Conservation (phyloP, 768 basidiomycete species). For the Glaciozyma martinii region DNA sequence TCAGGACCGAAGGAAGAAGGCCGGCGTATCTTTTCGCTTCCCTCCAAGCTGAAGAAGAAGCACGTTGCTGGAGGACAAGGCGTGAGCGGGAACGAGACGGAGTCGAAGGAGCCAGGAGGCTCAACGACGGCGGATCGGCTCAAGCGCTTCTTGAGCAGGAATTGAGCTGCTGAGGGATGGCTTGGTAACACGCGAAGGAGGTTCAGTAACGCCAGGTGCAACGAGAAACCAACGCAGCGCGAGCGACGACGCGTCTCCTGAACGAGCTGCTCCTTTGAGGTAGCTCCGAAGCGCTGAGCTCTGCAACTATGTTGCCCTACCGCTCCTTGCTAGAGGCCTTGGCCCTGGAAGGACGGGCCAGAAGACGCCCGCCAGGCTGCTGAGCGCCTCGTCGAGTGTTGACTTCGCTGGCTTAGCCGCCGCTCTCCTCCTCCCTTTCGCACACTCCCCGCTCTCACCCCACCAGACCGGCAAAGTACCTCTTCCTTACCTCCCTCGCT, state of each 20-base stretch:
- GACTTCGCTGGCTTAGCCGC: too few species aligned
- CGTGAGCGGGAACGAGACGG: neutral
- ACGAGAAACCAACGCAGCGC: neutral
- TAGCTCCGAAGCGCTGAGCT: too few species aligned
- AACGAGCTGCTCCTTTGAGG: too few species aligned
- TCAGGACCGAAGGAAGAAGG: neutral
- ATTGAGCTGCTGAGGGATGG: neutral
- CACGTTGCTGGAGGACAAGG: neutral
- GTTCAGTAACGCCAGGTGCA: neutral
- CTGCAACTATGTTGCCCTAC: too few species aligned
- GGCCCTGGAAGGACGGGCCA: too few species aligned
- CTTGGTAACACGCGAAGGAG: neutral
- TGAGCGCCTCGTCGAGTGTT: too few species aligned
- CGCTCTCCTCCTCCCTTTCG: too few species aligned
- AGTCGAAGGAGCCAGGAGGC: neutral
- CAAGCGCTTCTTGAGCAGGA: neutral
- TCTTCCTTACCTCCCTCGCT: too few species aligned
- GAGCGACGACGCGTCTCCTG: too few species aligned
- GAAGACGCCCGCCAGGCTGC: too few species aligned
- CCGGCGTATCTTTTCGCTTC: too few species aligned
- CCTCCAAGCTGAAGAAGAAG: neutral
- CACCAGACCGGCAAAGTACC: neutral
- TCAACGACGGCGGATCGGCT: neutral
- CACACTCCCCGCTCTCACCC: neutral
- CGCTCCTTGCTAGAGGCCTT: too few species aligned